Evolutionary conservation across 176 grass and related monocot genomes (phyloP).

Genomic region (Chrysopogon serrulatus): DNA sequence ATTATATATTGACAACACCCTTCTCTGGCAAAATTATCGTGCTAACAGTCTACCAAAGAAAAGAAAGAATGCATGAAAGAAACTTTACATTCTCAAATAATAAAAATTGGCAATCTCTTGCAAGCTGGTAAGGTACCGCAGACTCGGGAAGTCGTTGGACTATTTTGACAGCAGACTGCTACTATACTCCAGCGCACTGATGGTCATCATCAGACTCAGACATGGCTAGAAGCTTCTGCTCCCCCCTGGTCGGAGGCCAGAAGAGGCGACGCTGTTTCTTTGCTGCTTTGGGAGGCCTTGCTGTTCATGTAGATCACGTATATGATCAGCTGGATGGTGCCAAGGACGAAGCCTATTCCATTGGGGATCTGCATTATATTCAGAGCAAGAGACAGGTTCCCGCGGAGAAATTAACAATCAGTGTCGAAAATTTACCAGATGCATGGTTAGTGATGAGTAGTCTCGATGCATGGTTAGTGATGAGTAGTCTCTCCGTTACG

Average conservation of each 20-base stretch:
- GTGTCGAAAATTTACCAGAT: not conserved
- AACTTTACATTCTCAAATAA: not conserved
- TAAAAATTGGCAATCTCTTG: not conserved
- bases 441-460: not conserved
- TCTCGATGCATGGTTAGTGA: too few relatives aligned
- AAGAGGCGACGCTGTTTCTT: constrained; percentile 7
- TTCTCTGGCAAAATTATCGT: too few relatives aligned
- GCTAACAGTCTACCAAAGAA: too few relatives aligned
- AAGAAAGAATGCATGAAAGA: too few relatives aligned
- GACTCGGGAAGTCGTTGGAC: not conserved
- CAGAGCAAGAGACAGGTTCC: too few relatives aligned
- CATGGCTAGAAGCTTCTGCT: not conserved
- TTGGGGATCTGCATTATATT: constrained; percentile 52
- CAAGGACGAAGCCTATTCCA: constrained; percentile 64
- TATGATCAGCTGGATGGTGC: constrained; percentile 54
- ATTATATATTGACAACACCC: too few relatives aligned
- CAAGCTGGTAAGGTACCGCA: not conserved
- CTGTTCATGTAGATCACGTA: constrained; percentile 49
- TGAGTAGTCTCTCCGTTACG: too few relatives aligned
- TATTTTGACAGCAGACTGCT: not conserved
- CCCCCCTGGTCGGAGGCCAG: not conserved
- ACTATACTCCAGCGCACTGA: not conserved
- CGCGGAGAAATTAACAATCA: not conserved
- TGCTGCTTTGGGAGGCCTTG: constrained; percentile 10
- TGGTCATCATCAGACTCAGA: not conserved